Evolutionary conservation across 768 basidiomycete genomes (phyloP).

Genomic region (Lenzites betulinus): DNA sequence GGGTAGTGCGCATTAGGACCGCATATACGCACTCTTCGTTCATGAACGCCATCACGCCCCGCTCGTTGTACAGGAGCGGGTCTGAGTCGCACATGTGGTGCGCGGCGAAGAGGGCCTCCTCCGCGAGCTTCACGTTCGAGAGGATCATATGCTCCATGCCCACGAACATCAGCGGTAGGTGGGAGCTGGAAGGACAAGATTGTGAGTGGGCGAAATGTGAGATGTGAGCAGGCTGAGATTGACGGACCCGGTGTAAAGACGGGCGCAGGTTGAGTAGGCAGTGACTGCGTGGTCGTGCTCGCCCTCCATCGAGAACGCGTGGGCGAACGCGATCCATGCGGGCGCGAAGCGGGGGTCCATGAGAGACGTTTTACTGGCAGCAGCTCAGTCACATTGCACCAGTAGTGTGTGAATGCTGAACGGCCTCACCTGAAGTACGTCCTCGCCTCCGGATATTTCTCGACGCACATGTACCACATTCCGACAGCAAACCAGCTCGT

Average conservation of each 20-base stretch:
- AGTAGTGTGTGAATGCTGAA: background rate
- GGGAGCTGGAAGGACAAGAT: slow-evolving; percentile 60
- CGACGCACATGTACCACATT: slow-evolving; percentile 88
- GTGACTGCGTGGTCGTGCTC: slow-evolving; percentile 99
- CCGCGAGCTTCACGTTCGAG: slow-evolving; percentile 77
- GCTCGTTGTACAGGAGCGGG: slow-evolving; percentile 88
- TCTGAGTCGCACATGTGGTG: slow-evolving; percentile 82
- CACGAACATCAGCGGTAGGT: slow-evolving; percentile 92
- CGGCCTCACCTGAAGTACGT: slow-evolving; percentile 86
- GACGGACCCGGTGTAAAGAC: slow-evolving; percentile 89
- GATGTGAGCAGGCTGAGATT: background rate
- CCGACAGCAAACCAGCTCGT: slow-evolving; percentile 99
- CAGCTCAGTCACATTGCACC: background rate
- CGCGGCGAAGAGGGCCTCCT: slow-evolving; percentile 86
- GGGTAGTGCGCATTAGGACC: background rate
- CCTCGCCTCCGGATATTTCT: slow-evolving; percentile 88
- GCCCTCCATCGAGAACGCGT: slow-evolving; percentile 95
- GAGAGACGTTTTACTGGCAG: slow-evolving; percentile 83
- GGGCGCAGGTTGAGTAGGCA: slow-evolving; percentile 94
- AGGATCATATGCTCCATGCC: slow-evolving; percentile 98
- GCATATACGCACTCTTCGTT: slow-evolving; percentile 66
- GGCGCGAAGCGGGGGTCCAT: slow-evolving; percentile 97
- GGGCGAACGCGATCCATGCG: slow-evolving; percentile 97
- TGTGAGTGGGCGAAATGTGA: background rate
- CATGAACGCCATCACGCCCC: slow-evolving; percentile 91